Evolutionary conservation across 352 stramenopile species (phyloP), one percentile per base, ranked within the genome.

Genomic region (Globisporangium okanoganense): DNA sequence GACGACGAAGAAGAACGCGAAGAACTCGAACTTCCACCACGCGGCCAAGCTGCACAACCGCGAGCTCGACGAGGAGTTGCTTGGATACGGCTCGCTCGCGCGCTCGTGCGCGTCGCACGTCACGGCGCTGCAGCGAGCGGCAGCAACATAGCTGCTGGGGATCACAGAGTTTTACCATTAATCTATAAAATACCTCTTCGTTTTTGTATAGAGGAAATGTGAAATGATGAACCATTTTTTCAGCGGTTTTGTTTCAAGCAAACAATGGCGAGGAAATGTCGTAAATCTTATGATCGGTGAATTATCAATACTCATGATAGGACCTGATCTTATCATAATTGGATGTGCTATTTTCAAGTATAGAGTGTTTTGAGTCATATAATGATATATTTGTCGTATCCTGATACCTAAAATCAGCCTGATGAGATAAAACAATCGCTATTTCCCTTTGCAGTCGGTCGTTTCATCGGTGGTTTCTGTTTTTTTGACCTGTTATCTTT

Each of bases 101-200:
- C 62, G 78, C 12, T 87, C 76, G 3, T 84, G 78, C 36, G 78
- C 81, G 14, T 75, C 76, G 57, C 81, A 90, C 66, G 81, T 90
- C 40, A 72, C 70, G 62, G 76, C 76, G 40, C 64, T 90, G 51
- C 65, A 79, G 54, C 72, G 59, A 31, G 76, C 76, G 31, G 69
- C 71, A 20, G 10, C 18, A 60, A 62, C 60, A 55, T 18, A 35
- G n/a, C n/a, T n/a, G n/a, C n/a, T n/a, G n/a, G n/a, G n/a, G n/a
- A n/a, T n/a, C n/a, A n/a, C n/a, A n/a, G n/a, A n/a, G n/a, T n/a
- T n/a, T n/a, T 33, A 33, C 29, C 29, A 33, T 33, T 33, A 33
- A 33, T 38, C 25, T 53, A 53, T 53, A 53, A 33, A 33, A 33
- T 53, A 38, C 25, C 47, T 53, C 47, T 24, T 12, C 25, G 47